phyloP scores from a whole-genome alignment of 306 rosid genomes.

The Rosa rugosa region DNA sequence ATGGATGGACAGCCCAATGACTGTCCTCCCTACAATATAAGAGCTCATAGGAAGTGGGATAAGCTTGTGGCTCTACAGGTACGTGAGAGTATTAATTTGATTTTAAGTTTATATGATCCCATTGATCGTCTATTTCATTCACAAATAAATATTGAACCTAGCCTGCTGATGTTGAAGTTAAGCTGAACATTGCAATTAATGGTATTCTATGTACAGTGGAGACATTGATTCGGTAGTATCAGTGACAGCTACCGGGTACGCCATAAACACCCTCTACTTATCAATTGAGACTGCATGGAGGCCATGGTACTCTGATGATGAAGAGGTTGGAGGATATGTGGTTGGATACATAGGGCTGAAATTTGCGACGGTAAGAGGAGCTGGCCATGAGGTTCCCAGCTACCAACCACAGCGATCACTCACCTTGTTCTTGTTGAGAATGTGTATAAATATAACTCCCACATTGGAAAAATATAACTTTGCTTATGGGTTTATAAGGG shows the following conservation, averaged over 20 bases:
- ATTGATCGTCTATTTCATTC: no score
- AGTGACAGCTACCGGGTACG: constrained; percentile 46
- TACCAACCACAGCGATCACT: constrained; percentile 52
- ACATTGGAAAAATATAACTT: no score
- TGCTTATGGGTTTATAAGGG: no score
- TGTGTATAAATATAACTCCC: no score
- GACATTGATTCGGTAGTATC: constrained; percentile 53
- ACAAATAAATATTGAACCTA: no score
- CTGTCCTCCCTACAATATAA: constrained; percentile 19
- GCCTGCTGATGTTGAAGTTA: neutral
- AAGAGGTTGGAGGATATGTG: constrained; percentile 66
- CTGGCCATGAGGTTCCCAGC: constrained; percentile 60
- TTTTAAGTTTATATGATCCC: neutral
- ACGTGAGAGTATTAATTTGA: neutral
- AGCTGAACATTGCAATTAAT: neutral
- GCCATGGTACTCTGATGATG: constrained; percentile 39
- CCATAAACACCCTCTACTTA: constrained; percentile 33
- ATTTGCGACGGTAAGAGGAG: constrained; percentile 52
- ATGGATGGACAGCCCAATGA: constrained; percentile 27
- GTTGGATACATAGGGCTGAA: constrained; percentile 53
- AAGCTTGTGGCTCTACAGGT: constrained; percentile 24
- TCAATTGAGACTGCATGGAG: constrained; percentile 40
- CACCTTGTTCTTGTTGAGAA: no score
- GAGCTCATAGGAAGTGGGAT: constrained; percentile 25
- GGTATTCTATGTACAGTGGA: constrained; percentile 32